Conservation (phyloP, 441 rosid genomes). For the Pelargonium citronellum region DNA sequence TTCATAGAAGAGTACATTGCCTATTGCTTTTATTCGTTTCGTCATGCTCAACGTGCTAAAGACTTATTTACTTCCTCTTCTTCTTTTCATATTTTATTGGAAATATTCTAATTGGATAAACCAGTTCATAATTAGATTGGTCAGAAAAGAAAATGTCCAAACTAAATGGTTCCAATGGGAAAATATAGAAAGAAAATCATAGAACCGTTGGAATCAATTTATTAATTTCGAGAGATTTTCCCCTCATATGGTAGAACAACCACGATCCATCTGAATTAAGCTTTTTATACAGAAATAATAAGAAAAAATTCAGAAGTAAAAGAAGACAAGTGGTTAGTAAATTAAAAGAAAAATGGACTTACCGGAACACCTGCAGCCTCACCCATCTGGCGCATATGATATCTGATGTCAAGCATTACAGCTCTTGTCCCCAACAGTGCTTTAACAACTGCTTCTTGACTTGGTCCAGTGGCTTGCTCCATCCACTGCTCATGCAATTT, state of each 20-base stretch:
- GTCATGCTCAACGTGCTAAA: too few species aligned
- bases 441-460: constrained; percentile 44
- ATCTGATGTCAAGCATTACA: constrained; percentile 70
- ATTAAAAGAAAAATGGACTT: constrained; percentile 24
- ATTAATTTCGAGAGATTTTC: neutral
- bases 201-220: neutral
- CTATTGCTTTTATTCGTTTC: neutral
- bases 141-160: neutral
- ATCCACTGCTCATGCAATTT: constrained; percentile 60
- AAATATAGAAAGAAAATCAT: too few species aligned
- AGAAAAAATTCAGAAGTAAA: neutral
- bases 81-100: too few species aligned
- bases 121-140: neutral
- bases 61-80: too few species aligned
- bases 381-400: constrained; percentile 79
- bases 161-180: too few species aligned
- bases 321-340: neutral
- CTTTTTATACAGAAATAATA: neutral
- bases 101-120: neutral
- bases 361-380: constrained; percentile 87
- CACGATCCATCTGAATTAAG: neutral
- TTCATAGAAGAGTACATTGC: neutral
- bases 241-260: neutral
- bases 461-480: constrained; percentile 49
- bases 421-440: constrained; percentile 66